Conservation (phyloP, 2,329 filamentous ascomycete genomes). For the Hysterium pulicare region DNA sequence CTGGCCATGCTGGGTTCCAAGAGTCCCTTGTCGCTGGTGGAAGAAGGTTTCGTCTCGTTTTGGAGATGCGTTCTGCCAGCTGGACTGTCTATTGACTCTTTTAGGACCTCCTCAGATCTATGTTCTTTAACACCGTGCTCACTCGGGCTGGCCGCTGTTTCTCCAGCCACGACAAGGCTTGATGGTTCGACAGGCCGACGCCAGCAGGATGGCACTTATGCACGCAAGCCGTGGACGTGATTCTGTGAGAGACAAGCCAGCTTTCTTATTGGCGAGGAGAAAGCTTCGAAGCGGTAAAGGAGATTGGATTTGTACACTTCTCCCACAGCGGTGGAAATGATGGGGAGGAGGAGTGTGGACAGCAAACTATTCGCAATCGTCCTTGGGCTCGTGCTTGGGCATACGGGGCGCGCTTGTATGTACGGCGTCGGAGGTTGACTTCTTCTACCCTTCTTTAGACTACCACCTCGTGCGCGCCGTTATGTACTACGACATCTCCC, state of each 20-base stretch:
- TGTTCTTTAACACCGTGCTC: slow-evolving; percentile 7
- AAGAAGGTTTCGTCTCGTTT: not conserved
- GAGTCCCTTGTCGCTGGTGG: not conserved
- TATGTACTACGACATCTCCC: not conserved
- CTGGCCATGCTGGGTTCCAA: too few species aligned
- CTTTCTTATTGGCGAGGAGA: slow-evolving; percentile 9
- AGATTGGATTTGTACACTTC: slow-evolving; percentile 12
- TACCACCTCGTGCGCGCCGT: not conserved
- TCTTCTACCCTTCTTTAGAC: not conserved
- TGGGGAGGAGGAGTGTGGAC: slow-evolving; percentile 1
- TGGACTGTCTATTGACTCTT: not conserved
- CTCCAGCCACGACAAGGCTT: slow-evolving; percentile 8
- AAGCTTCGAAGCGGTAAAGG: slow-evolving; percentile 13
- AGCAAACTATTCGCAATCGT: slow-evolving; percentile 4
- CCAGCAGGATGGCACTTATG: slow-evolving; percentile 13
- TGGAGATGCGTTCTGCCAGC: not conserved
- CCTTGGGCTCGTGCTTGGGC: slow-evolving; percentile 7
- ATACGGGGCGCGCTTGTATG: slow-evolving; percentile 3
- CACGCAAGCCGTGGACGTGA: slow-evolving; percentile 15
- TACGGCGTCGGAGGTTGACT: not conserved
- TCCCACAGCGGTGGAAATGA: slow-evolving; percentile 12
- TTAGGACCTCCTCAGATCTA: not conserved
- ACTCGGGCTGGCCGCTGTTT: slow-evolving; percentile 8
- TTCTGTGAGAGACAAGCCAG: not conserved
- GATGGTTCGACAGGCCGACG: slow-evolving; percentile 9